phyloP scores from a whole-genome alignment of 2,329 filamentous ascomycete species.

The Colletotrichum liaoningense region DNA sequence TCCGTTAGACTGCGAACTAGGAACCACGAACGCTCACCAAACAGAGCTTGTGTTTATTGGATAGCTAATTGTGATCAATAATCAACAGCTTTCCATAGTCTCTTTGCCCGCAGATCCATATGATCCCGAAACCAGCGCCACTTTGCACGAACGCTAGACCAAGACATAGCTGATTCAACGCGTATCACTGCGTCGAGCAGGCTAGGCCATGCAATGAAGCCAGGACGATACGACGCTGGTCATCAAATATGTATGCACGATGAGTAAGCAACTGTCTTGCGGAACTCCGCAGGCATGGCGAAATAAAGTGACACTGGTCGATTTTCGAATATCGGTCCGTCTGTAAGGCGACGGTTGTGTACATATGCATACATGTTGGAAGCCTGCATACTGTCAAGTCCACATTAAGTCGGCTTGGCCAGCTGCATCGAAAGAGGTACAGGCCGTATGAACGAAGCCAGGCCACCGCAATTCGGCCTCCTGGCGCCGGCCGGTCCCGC shows the following conservation, averaged over 20 bases:
- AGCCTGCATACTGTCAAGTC: background rate
- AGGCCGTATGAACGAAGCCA: background rate
- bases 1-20: background rate
- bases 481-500: background rate
- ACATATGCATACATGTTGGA: background rate
- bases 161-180: background rate
- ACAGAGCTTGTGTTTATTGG: background rate
- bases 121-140: background rate
- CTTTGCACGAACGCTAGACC: background rate
- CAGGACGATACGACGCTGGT: background rate
- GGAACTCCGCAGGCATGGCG: conserved; percentile 3
- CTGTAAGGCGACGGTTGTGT: background rate
- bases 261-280: conserved; percentile 17
- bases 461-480: background rate
- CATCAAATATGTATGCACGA: background rate
- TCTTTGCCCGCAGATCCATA: background rate
- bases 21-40: background rate
- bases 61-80: background rate
- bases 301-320: too few relatives aligned
- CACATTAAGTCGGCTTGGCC: background rate
- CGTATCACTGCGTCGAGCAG: background rate
- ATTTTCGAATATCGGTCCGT: background rate
- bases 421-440: background rate
- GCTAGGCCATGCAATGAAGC: background rate
- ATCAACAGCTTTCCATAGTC: background rate